Base-by-base conservation (phyloP, 2,329 filamentous ascomycete genomes). In the Sporothrix variecibatus region DNA sequence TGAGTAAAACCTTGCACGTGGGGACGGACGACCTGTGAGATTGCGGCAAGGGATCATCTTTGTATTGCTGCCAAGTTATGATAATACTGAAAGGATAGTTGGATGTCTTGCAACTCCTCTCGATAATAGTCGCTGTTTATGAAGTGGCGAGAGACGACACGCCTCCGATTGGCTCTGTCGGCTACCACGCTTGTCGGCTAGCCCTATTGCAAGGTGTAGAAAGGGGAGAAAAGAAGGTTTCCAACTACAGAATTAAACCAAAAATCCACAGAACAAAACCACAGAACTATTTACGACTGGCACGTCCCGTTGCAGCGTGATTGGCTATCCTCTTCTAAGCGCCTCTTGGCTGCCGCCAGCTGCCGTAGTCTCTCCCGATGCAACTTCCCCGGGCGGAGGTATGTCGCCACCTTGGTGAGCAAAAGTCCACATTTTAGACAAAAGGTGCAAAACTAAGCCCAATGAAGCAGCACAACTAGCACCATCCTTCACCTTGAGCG, bases 221-320 rank as follows among this genome's bases (percentile, higher is more conserved):
- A 58, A 28, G 23, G 11, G 26, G 4, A 28, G n/a, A 28, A 58
- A 58, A 28, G 53, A 28, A 58, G 26, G 56, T 12, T 31, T 31
- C 15, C 26, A 31, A 58, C 26, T 15, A 58, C 56, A 58, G 56
- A 58, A 31, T 31, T 58, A 58, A 58, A 58, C 26, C 26, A 58
- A 31, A 58, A 58, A 58, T 58, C 56, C 26, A 58, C 56, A 58
- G 56, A 58, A 58, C 56, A 58, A 58, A 58, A 58, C 56, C 56
- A 58, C 56, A 58, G 56, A 58, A 58, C 26, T 31, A 17, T 26
- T 53, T 53, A 23, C 2, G n/a, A 53, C 7, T 23, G 51, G 51
- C 51, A 53, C n/a, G n/a, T 53, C 17, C 51, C 51, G 51, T 53
- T 11, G 5, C 1, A 6, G 1, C 6, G 9, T 58, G 56, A 58